A percentile compares a stretch with the other conserved stretches of the same genome.
Conservation (phyloP, 345 rosid species). For the Aurinia saxatilis region DNA sequence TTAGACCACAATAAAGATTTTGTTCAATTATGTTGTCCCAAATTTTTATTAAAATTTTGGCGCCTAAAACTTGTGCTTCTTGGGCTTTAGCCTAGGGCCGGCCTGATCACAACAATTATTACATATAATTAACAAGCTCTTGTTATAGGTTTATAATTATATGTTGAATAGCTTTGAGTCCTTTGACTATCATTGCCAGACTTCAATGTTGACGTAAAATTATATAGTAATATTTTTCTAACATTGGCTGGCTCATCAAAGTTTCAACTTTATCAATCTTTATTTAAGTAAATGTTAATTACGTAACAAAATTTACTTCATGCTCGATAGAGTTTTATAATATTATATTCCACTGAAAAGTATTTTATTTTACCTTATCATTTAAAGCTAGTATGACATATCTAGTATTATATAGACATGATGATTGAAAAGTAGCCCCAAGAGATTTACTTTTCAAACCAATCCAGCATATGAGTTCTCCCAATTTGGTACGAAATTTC, state of each 20-base stretch:
- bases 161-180: no score
- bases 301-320: constrained; percentile 4
- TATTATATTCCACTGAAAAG: constrained; percentile 11
- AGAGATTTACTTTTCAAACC: constrained; percentile 19
- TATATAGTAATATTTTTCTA: no score
- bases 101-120: no score
- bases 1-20: no score
- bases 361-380: background rate
- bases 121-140: no score
- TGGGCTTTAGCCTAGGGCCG: no score
- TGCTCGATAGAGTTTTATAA: background rate
- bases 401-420: background rate
- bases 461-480: constrained; percentile 13
- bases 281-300: background rate
- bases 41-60: no score
- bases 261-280: background rate
- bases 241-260: constrained; percentile 16
- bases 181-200: no score
- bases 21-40: no score
- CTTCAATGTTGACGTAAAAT: no score
- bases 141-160: no score
- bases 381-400: background rate
- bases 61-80: no score
- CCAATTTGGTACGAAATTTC: constrained; percentile 11
- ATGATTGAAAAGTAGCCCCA: constrained; percentile 17